Percentiles rank a stretch among this genome's conserved stretches.
These are phyloP conservation scores for Emergomyces pasteurianus DNA, from an alignment of 2,329 filamentous ascomycete genomes.

Conservation along the genomic window DNA sequence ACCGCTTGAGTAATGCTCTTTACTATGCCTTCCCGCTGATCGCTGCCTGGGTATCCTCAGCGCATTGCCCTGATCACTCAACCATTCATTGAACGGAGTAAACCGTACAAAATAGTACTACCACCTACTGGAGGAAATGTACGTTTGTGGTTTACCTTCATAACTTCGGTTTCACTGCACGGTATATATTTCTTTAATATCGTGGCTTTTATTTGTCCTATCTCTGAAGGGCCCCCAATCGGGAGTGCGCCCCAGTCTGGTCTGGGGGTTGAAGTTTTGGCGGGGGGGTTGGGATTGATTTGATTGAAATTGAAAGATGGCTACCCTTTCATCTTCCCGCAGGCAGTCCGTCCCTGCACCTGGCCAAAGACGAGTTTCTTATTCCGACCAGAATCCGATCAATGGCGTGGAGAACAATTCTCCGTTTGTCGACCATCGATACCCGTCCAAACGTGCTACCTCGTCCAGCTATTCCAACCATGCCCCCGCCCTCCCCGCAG, in stretches of 20 bases:
- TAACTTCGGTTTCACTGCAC: not conserved
- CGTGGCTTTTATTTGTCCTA: not conserved
- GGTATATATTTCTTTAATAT: not conserved
- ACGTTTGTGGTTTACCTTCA: not conserved
- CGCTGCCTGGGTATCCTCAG: not conserved
- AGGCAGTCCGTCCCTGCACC: not conserved
- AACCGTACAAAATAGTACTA: too few species aligned
- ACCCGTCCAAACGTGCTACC: not conserved
- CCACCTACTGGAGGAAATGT: too few species aligned
- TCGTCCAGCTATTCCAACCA: not conserved
- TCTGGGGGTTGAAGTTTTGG: not conserved
- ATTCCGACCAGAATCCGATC: constrained; percentile 3
- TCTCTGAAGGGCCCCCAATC: not conserved
- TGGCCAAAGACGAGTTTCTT: not conserved
- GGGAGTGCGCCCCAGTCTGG: not conserved
- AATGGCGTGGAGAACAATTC: constrained; percentile 13
- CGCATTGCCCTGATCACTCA: not conserved
- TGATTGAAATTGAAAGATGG: not conserved
- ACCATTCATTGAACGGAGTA: too few species aligned
- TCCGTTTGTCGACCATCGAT: constrained; percentile 10
- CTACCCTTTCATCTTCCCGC: not conserved
- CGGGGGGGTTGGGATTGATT: not conserved
- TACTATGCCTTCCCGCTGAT: not conserved
- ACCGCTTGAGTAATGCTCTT: not conserved
- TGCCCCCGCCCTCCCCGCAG: constrained; percentile 32